Evolutionary conservation across 441 rosid species (phyloP).

Genomic region (Bruguiera hainesii): DNA sequence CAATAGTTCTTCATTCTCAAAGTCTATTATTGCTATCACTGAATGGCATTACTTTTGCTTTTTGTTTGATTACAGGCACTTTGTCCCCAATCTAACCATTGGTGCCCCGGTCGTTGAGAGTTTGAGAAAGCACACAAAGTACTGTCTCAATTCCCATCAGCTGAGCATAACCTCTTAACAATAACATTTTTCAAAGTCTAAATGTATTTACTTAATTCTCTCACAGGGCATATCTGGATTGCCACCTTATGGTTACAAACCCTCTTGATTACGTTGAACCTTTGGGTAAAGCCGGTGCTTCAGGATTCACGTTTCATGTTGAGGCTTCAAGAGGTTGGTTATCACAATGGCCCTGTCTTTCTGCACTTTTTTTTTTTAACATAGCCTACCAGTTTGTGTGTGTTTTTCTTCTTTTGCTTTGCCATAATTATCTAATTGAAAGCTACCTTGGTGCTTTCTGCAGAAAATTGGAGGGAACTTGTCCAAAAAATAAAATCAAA

Average conservation of each 20-base stretch:
- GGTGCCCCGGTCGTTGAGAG: constrained; percentile 94
- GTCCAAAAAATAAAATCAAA: constrained; percentile 57
- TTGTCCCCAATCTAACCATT: constrained; percentile 82
- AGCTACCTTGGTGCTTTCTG: constrained; percentile 17
- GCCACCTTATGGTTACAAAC: constrained; percentile 94
- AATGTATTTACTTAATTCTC: not conserved
- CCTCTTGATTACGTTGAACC: constrained; percentile 86
- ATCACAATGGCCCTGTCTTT: not conserved
- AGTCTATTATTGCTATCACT: not conserved
- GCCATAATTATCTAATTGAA: not conserved
- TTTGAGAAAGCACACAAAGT: constrained; percentile 91
- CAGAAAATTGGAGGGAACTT: constrained; percentile 85
- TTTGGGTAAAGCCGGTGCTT: constrained; percentile 81
- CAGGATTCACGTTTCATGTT: constrained; percentile 91
- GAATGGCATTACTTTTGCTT: not conserved
- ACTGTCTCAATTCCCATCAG: constrained; percentile 14
- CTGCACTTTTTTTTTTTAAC: not conserved
- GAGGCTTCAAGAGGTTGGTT: constrained; percentile 70
- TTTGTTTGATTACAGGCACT: constrained; percentile 49
- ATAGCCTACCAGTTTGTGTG: not conserved
- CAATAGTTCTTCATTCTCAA: too few relatives aligned
- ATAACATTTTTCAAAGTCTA: not conserved
- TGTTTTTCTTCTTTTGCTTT: not conserved
- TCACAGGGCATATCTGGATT: constrained; percentile 82
- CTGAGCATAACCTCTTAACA: constrained; percentile 2